Evolutionary conservation across 1,284 basidiomycete species (phyloP).

Genomic region (Puccinia hordei): DNA sequence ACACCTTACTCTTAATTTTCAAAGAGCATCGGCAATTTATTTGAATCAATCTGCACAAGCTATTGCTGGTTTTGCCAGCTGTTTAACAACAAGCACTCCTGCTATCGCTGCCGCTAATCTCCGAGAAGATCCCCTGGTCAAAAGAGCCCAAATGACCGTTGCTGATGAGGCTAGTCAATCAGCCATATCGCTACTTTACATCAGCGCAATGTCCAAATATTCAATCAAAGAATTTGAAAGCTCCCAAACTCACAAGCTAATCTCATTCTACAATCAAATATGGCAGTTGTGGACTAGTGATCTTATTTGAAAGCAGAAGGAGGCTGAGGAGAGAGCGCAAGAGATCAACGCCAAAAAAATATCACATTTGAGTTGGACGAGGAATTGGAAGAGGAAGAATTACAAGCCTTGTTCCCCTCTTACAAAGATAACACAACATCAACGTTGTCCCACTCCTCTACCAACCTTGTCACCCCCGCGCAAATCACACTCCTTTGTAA

Average conservation of each 20-base stretch:
- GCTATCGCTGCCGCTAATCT: constrained; percentile 36
- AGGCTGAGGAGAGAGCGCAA: constrained; percentile 70
- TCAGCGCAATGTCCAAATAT: constrained; percentile 64
- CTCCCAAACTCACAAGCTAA: constrained; percentile 59
- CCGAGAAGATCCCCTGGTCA: background rate
- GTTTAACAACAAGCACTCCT: constrained; percentile 7
- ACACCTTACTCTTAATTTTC: constrained; percentile 23
- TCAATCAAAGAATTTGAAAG: constrained; percentile 57
- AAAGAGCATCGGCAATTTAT: background rate
- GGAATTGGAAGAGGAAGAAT: constrained; percentile 60
- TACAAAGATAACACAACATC: constrained; percentile 59
- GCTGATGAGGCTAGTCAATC: constrained; percentile 37
- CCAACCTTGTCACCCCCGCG: background rate
- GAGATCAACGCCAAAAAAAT: constrained; percentile 73
- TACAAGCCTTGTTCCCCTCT: constrained; percentile 56
- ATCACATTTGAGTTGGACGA: constrained; percentile 70
- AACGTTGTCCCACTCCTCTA: background rate
- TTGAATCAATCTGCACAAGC: background rate
- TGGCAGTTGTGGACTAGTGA: constrained; percentile 81
- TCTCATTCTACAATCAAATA: constrained; percentile 68
- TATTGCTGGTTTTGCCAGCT: constrained; percentile 2
- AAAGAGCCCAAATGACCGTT: constrained; percentile 4
- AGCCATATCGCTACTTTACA: constrained; percentile 63
- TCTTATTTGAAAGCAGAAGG: constrained; percentile 70
- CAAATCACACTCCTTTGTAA: constrained; percentile 31